These are phyloP conservation scores for Glycyrrhiza uralensis DNA, from an alignment of 306 rosid genomes.

Conservation along the genomic window DNA sequence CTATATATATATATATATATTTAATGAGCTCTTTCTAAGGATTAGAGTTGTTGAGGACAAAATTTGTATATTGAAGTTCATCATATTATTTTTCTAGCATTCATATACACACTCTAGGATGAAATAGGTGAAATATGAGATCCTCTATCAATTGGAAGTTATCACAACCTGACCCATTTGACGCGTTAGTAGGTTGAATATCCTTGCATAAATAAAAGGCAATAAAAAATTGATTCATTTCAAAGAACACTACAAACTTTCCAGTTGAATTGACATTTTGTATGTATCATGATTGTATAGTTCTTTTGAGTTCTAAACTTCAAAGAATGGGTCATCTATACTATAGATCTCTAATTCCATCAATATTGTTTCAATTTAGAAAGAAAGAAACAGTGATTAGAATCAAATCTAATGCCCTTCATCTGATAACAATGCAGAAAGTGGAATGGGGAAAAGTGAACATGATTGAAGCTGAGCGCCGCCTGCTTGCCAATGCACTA, in stretches of 20 bases:
- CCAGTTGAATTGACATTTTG: too few relatives aligned
- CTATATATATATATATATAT: too few relatives aligned
- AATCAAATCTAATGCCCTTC: not conserved
- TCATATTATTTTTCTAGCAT: not conserved
- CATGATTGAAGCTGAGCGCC: constrained; percentile 85
- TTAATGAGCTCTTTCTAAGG: not conserved
- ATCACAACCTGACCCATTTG: too few relatives aligned
- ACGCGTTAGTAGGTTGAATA: too few relatives aligned
- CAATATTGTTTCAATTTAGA: not conserved
- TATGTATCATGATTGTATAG: not conserved
- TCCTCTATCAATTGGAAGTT: not conserved
- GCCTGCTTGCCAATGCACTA: constrained; percentile 75
- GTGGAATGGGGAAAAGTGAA: constrained; percentile 75
- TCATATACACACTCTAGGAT: not conserved
- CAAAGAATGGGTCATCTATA: not conserved
- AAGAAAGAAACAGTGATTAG: not conserved
- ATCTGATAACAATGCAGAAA: constrained; percentile 34
- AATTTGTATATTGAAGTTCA: not conserved
- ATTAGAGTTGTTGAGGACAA: not conserved
- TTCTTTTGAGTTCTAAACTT: not conserved
- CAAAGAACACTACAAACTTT: too few relatives aligned
- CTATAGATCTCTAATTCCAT: not conserved
- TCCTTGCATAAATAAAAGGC: too few relatives aligned
- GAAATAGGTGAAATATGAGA: not conserved
- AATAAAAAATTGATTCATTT: too few relatives aligned